Evolutionary conservation across 2,329 filamentous ascomycete genomes (phyloP), one percentile per base, ranked within the genome.

Genomic region (Leptoxyphium fumago): DNA sequence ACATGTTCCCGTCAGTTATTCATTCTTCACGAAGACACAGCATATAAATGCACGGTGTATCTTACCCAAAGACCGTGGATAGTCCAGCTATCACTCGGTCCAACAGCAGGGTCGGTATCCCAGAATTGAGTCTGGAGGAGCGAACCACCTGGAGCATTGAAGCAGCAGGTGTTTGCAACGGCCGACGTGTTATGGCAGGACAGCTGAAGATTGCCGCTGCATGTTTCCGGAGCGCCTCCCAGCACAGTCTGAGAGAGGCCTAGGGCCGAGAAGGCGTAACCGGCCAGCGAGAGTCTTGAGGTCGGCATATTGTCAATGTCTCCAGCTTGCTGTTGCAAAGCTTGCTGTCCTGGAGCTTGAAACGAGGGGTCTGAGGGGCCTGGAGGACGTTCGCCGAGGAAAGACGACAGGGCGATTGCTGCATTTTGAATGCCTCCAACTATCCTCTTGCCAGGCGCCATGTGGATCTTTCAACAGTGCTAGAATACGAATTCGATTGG

Each of bases 121-220:
- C 82, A 87, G 64, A 87, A 86, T 54, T 87, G 82, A 2, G 83
- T 86, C 60, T 77, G 75, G 4, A 86, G 69, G 39, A 87, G 64
- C 48, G 83, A 74, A 7, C 83, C 83, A 3, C 80, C 77, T 0
- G 82, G 82, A 17, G 75, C 70, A 55, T 82, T 82, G 66, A 85
- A 82, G 63, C 83, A 87, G 66, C 83, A 87, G 6, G 78, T 73
- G 55, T 86, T 70, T 42, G 69, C 59, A n/a, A 75, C 71, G 7
- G 64, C 62, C 2, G 76, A 76, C 5, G 71, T 74, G 55, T 79
- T 79, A 45, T 78, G 73, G 56, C 81, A 85, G 53, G 77, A 81
- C 43, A 80, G 56, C 48, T 70, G 67, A 7, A 62, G 61, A 48
- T 64, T 62, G 11, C 38, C 38, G 10, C 60, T 46, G 48, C 62